Evolutionary conservation across 129 eudicot genomes (phyloP).

Genomic region (Escallonia herrerae): DNA sequence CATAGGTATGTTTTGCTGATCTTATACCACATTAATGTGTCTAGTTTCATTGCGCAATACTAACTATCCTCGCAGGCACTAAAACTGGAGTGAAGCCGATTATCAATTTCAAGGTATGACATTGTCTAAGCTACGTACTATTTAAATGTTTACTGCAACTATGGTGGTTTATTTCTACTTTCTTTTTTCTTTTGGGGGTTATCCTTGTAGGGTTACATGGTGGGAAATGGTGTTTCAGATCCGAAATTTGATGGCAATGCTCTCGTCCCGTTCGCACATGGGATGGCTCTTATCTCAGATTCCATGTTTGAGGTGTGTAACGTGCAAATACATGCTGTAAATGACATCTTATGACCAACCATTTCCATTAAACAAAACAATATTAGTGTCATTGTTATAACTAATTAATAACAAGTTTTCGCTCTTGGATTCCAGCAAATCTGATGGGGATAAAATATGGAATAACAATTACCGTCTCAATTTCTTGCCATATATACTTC

Average conservation of each 20-base stretch:
- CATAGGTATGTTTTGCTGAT: slow-evolving; percentile 16
- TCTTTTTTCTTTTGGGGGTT: background rate
- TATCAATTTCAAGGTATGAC: slow-evolving; percentile 29
- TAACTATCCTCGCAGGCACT: slow-evolving; percentile 15
- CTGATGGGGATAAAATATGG: too few relatives aligned
- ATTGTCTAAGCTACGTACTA: too few relatives aligned
- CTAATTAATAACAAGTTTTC: too few relatives aligned
- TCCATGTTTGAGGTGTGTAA: slow-evolving; percentile 14
- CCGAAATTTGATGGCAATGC: slow-evolving; percentile 27
- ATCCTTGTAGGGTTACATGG: slow-evolving; percentile 34
- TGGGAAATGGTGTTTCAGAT: slow-evolving; percentile 43
- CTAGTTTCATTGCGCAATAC: background rate
- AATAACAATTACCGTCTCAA: too few relatives aligned
- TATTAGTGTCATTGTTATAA: too few relatives aligned
- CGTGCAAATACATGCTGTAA: too few relatives aligned
- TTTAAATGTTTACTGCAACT: too few relatives aligned
- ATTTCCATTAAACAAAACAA: too few relatives aligned
- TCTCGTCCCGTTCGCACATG: slow-evolving; percentile 34
- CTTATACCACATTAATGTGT: background rate
- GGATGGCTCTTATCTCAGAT: slow-evolving; percentile 41
- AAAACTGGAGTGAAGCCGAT: slow-evolving; percentile 20
- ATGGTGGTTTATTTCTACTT: too few relatives aligned
- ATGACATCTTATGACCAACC: too few relatives aligned
- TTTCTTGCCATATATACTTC: too few relatives aligned
- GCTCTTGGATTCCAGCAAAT: too few relatives aligned